A percentile compares a stretch with the other conserved stretches of the same genome.
Conservation (phyloP, 352 stramenopile species). For the Pythium aquatile region DNA sequence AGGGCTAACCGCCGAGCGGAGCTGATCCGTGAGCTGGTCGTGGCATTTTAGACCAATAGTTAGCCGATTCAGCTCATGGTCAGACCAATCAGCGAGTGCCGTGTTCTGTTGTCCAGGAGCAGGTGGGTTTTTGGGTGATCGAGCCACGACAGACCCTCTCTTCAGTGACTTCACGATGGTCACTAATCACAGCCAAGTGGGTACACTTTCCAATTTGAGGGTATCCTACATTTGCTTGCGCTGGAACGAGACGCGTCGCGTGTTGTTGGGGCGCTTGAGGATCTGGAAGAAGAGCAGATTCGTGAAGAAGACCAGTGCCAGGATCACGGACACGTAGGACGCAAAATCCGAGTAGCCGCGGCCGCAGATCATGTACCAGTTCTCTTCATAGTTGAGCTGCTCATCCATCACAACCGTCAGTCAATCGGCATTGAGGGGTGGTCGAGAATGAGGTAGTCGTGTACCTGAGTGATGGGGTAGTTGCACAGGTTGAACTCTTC, state of each 20-base stretch:
- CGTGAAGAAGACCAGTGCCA: slow-evolving; percentile 42
- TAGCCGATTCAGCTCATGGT: slow-evolving; percentile 18
- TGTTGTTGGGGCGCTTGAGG: slow-evolving; percentile 67
- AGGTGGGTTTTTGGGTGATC: slow-evolving; percentile 18
- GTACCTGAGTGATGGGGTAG: slow-evolving; percentile 66
- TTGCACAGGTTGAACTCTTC: slow-evolving; percentile 85
- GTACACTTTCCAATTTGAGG: background rate
- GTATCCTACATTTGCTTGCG: slow-evolving; percentile 35
- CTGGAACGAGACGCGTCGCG: slow-evolving; percentile 57
- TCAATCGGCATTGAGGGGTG: background rate
- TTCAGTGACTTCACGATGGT: slow-evolving; percentile 15
- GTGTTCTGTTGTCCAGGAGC: slow-evolving; percentile 22
- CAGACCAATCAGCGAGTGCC: slow-evolving; percentile 37
- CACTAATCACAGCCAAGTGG: slow-evolving; percentile 7
- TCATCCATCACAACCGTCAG: background rate
- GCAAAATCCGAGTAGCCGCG: slow-evolving; percentile 55
- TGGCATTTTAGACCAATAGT: slow-evolving; percentile 18
- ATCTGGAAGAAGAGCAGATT: slow-evolving; percentile 70
- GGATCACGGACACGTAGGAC: slow-evolving; percentile 52
- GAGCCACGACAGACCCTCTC: slow-evolving; percentile 5
- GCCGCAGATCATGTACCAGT: slow-evolving; percentile 86
- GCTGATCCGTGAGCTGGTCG: slow-evolving; percentile 6
- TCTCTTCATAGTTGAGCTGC: slow-evolving; percentile 50
- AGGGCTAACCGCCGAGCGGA: background rate
- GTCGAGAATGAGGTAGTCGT: background rate